Base-by-base conservation (phyloP, 2,329 filamentous ascomycete genomes). In the Claviceps paspali region DNA sequence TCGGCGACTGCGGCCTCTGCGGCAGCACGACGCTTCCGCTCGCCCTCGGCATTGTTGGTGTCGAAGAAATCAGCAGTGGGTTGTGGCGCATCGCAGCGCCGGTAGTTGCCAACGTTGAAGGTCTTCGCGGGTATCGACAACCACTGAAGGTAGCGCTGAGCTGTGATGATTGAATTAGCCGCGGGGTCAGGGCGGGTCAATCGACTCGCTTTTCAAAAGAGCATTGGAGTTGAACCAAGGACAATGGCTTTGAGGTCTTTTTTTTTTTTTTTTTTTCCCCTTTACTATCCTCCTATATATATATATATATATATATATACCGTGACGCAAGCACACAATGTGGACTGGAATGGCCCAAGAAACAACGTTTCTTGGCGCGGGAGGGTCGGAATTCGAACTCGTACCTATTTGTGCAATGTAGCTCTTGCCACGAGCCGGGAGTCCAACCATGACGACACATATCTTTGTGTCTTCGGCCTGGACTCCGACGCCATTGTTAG, bases 61-160 rank as follows among this genome's bases (percentile, higher is more conserved):
- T 95, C 88, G 64, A 98, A 98, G 66, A 98, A 98, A 52, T 87
- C 84, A 47, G 91, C 91, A 3, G 79, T 78, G 12, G 91, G 91
- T 48, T 92, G 87, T 14, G 91, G 86, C 5, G 85, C 92, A 48
- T 82, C 81, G 51, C 80, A 77, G 47, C 91, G 85, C 47, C 91
- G 84, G 58, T 98, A 98, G 54, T 80, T 87, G 56, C 91, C 91
- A 46, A 98, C 91, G 49, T 98, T 98, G 75, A 98, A 98, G 45
- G 86, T 88, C 57, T 86, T 80, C 41, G 91, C 82, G 28, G 83
- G 79, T 53, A 98, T 87, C 19, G 87, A 94, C 41, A 96, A 79
- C 91, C 91, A 98, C 58, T 83, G 82, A 26, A 98, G 77, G 61
- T 98, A 98, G 42, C 91, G 80, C 58, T 91, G 81, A 43, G 86